phyloP scores from a whole-genome alignment of 495 filamentous ascomycete genomes.

The Oleoguttula mirabilis region DNA sequence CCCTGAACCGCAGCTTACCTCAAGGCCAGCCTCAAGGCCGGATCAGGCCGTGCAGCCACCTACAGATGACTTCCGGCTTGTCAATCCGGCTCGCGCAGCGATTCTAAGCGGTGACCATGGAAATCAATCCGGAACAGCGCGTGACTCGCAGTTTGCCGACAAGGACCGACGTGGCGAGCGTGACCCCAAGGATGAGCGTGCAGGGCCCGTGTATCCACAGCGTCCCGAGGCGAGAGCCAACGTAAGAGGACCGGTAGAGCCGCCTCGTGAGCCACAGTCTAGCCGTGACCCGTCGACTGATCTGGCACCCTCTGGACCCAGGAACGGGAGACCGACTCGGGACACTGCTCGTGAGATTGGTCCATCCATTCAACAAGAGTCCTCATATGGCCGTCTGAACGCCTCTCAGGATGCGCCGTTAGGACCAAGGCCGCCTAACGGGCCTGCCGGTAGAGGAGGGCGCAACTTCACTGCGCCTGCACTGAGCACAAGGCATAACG shows the following conservation, averaged over 20 bases:
- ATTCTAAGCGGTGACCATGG: no score
- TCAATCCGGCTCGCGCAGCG: background rate
- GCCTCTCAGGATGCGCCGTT: slow-evolving; percentile 50
- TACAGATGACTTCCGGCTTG: background rate
- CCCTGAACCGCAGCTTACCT: background rate
- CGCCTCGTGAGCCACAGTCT: background rate
- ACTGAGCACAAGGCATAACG: slow-evolving; percentile 7
- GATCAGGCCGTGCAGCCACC: background rate
- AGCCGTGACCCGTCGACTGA: slow-evolving; percentile 1
- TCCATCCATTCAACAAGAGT: no score
- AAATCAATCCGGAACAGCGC: no score
- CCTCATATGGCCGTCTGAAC: slow-evolving; percentile 33
- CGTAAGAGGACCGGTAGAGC: no score
- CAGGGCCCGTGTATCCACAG: no score
- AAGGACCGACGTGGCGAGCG: no score
- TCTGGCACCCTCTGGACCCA: slow-evolving; percentile 7
- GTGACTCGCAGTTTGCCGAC: no score
- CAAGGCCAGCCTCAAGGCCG: background rate
- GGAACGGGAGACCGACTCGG: slow-evolving; percentile 19
- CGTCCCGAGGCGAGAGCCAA: no score
- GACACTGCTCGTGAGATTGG: slow-evolving; percentile 20
- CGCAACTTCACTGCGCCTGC: slow-evolving; percentile 29
- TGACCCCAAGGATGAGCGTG: no score
- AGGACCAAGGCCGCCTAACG: slow-evolving; percentile 49
- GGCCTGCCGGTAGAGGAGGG: slow-evolving; percentile 28